Base-by-base conservation (phyloP, 306 rosid genomes). In the Vigna nakashimae region DNA sequence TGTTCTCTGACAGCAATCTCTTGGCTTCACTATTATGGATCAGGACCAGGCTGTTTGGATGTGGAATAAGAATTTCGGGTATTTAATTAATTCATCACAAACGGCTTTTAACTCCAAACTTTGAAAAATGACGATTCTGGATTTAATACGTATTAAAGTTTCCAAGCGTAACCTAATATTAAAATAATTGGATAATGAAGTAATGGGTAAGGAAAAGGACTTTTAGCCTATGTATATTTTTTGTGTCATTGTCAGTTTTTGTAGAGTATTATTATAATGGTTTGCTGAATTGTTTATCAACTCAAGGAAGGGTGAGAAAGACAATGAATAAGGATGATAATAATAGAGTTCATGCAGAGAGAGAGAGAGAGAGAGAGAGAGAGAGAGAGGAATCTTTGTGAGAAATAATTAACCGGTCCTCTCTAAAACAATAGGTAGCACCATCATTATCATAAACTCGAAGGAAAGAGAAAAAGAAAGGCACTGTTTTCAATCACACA, bases 351-450 rank as follows among this genome's bases (percentile, higher is more conserved):
- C 73, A 74, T 52, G 76, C 28, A 73, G 9, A 40, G n/a, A 28
- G 73, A 71, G 85, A 56, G 16, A 58, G 64, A n/a, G n/a, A n/a
- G n/a, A 24, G 2, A 24, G 2, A 24, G 18, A 71, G 85, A 56
- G 2, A 26, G 2, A 58, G 2, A 50, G 55, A 53, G 82, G 80
- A 87, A 82, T 86, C 90, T 83, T 81, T 67, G 63, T 74, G 73
- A 67, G 81, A 81, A 90, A 75, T 78, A 68, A 81, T 82, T 55
- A 73, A 65, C 58, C n/a, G 79, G 82, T 85, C 84, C 84, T 80
- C 84, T 30, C 76, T 34, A 80, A 15, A 22, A 53, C 64, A 52
- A 68, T 67, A 64, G 71, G 74, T 42, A 71, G 20, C 82, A 77
- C 76, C 81, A 79, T 82, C 81, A 73, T 83, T 73, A 82, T 71